Percentiles rank a stretch among this genome's conserved stretches.
phyloP scores from a whole-genome alignment of 176 grass and related monocot genomes.

The Lolium multiflorum region DNA sequence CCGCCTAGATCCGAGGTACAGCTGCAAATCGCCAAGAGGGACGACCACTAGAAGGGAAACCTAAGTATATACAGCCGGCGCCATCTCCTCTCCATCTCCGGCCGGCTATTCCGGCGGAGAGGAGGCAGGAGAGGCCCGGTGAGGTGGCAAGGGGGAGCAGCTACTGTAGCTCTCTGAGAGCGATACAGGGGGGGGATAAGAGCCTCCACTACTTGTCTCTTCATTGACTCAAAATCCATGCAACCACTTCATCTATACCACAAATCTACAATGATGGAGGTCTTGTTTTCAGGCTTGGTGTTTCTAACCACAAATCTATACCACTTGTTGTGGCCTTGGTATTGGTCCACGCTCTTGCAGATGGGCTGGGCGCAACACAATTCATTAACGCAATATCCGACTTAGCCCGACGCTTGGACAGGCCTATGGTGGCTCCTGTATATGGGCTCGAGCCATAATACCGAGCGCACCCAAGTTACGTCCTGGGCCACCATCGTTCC shows the following conservation, averaged over 20 bases:
- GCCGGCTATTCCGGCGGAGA: no score
- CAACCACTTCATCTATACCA: conserved; percentile 24
- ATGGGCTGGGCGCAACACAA: conserved; percentile 68
- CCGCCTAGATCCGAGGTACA: no score
- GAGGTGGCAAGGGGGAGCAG: no score
- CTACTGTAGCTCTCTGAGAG: no score
- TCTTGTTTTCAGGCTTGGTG: not conserved
- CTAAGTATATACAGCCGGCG: no score
- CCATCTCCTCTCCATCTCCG: no score
- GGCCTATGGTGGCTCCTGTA: conserved; percentile 37
- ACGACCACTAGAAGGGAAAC: no score
- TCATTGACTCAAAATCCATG: not conserved
- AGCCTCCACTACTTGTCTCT: no score
- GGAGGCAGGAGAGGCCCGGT: no score
- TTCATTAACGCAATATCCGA: conserved; percentile 67
- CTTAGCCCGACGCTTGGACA: conserved; percentile 47
- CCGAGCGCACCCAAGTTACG: conserved; percentile 54
- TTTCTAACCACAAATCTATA: not conserved
- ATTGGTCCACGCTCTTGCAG: conserved; percentile 64
- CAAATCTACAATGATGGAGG: no score
- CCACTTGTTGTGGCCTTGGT: conserved; percentile 50
- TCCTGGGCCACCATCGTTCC: conserved; percentile 38
- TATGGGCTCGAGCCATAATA: conserved; percentile 49
- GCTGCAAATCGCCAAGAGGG: no score
- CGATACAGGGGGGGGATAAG: no score